Evolutionary conservation across 768 basidiomycete species (phyloP).

Genomic region (Cubamyces sp.): DNA sequence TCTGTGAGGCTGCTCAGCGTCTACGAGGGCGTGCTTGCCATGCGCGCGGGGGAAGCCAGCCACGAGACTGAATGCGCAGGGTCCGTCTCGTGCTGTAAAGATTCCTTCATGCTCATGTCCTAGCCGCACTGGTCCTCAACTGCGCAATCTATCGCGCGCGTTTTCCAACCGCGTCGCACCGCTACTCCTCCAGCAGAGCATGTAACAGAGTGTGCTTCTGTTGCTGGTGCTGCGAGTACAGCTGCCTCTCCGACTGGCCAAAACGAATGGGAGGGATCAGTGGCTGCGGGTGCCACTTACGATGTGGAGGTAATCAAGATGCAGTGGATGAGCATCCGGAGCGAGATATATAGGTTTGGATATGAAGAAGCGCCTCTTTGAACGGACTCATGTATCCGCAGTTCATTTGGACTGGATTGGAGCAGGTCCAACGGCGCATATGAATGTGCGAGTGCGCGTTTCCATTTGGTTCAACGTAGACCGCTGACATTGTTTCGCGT

Average conservation of each 20-base stretch:
- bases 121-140: neutral
- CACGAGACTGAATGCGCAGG: slow-evolving; percentile 6
- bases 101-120: neutral
- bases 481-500: too few species aligned
- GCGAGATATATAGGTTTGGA: too few species aligned
- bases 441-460: too few species aligned
- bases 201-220: neutral
- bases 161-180: neutral
- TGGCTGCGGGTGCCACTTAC: neutral
- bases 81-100: neutral
- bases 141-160: neutral
- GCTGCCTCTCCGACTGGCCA: neutral
- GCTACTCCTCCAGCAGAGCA: neutral
- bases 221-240: too few species aligned
- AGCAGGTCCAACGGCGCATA: too few species aligned
- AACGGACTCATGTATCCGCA: too few species aligned
- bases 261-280: neutral
- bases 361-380: too few species aligned
- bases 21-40: neutral
- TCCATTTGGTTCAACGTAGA: too few species aligned
- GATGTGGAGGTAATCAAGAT: neutral
- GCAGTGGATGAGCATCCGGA: neutral
- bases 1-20: too few species aligned
- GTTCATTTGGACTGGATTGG: too few species aligned
- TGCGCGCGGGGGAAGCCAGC: neutral